phyloP scores from a whole-genome alignment of 2,329 filamentous ascomycete species.

The Trichoderma citrinoviride region DNA sequence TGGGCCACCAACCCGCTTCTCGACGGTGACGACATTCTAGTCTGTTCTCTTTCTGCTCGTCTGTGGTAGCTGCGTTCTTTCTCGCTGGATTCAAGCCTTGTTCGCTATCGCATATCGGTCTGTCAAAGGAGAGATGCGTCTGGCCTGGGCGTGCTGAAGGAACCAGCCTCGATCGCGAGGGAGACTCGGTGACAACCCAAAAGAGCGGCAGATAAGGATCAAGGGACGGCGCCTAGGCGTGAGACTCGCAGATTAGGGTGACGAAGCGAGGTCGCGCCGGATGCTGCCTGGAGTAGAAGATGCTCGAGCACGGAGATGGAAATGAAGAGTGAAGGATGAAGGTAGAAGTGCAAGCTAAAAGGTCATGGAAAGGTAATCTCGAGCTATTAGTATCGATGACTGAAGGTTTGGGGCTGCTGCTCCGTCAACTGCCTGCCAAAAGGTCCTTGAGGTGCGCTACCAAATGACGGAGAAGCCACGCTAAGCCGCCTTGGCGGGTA shows the following conservation, averaged over 20 bases:
- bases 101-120: slow-evolving; percentile 15
- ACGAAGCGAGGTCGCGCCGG: neutral
- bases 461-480: slow-evolving; percentile 10
- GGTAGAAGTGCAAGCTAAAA: slow-evolving; percentile 4
- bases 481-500: slow-evolving; percentile 9
- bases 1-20: slow-evolving; percentile 31
- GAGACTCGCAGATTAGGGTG: neutral
- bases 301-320: neutral
- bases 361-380: too few relatives aligned
- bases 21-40: slow-evolving; percentile 38
- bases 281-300: neutral
- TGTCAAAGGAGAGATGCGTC: neutral
- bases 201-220: neutral
- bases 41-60: slow-evolving; percentile 13
- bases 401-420: neutral
- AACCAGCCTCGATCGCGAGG: neutral
- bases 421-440: slow-evolving; percentile 10
- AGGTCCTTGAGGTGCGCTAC: slow-evolving; percentile 11
- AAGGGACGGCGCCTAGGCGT: neutral
- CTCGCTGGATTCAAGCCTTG: neutral
- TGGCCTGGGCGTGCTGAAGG: neutral
- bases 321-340: neutral
- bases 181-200: slow-evolving; percentile 10
- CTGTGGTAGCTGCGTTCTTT: neutral
- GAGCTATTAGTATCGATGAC: neutral